Evolutionary conservation across 192 early-diverging fungal species (phyloP).

Genomic region (Podila clonocystis): DNA sequence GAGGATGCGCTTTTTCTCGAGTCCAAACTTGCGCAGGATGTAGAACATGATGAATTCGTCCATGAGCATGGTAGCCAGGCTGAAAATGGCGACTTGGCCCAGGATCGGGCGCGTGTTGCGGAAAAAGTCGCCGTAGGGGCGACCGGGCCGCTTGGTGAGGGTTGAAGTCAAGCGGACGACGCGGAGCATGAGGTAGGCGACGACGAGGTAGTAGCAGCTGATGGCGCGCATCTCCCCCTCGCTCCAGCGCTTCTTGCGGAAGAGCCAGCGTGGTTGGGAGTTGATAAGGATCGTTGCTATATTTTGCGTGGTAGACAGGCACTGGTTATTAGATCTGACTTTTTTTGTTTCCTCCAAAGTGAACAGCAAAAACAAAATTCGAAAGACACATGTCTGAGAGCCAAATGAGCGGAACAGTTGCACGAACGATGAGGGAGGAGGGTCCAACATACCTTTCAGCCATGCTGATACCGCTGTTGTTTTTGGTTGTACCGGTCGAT

Average conservation of each 20-base stretch:
- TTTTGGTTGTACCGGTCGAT: background rate
- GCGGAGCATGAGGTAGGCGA: conserved; percentile 49
- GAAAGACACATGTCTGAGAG: background rate
- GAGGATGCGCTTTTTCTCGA: conserved; percentile 43
- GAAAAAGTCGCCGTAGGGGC: conserved; percentile 51
- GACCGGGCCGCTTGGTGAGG: conserved; percentile 38
- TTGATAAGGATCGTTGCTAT: conserved; percentile 50
- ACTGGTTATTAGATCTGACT: background rate
- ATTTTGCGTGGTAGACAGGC: no score
- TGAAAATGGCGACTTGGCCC: conserved; percentile 38
- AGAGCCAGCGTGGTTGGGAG: conserved; percentile 50
- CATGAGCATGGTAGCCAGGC: conserved; percentile 33
- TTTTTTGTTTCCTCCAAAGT: background rate
- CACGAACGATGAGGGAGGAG: no score
- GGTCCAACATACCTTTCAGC: conserved; percentile 34
- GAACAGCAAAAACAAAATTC: background rate
- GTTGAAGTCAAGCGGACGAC: conserved; percentile 39
- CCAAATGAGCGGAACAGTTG: no score
- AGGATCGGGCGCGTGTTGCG: conserved; percentile 42
- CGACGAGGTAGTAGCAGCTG: conserved; percentile 45
- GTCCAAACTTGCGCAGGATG: conserved; percentile 51
- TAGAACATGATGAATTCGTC: conserved; percentile 52
- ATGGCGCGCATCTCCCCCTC: conserved; percentile 50
- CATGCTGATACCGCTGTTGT: conserved; percentile 43
- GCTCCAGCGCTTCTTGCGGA: conserved; percentile 49